These are phyloP conservation scores for Phytophthora nicotianae DNA, from an alignment of 352 stramenopile species.

Conservation along the genomic window DNA sequence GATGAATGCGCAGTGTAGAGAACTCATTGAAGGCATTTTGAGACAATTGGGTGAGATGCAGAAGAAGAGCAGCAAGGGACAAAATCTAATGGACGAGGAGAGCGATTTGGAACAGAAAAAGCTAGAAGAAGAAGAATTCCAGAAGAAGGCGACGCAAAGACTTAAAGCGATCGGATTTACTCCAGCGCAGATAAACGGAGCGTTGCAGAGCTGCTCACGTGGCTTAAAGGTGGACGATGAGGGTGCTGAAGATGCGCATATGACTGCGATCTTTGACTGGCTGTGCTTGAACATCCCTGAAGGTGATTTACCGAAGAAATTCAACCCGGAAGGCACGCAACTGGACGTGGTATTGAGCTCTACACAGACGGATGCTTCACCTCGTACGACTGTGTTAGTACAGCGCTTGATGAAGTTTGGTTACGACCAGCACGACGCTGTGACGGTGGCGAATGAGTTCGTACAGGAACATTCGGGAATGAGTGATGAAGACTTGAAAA, in stretches of 20 bases:
- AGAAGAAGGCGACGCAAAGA: conserved; percentile 29
- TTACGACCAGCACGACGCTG: conserved; percentile 66
- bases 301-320: conserved; percentile 76
- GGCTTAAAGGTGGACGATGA: conserved; percentile 16
- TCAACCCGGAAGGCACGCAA: conserved; percentile 90
- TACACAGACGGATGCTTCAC: conserved; percentile 4
- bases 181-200: conserved; percentile 50
- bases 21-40: conserved; percentile 89
- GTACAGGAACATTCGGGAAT: conserved; percentile 25
- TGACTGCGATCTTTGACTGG: conserved; percentile 71
- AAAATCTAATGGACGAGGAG: neutral
- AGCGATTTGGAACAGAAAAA: conserved; percentile 13
- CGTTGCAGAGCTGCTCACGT: conserved; percentile 37
- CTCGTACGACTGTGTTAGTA: conserved; percentile 51
- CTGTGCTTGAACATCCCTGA: conserved; percentile 83
- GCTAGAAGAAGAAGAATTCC: conserved; percentile 24
- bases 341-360: conserved; percentile 77
- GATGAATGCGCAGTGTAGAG: conserved; percentile 88
- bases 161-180: conserved; percentile 68
- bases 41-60: conserved; percentile 44
- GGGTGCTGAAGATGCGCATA: conserved; percentile 29
- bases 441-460: conserved; percentile 52
- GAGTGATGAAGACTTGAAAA: conserved; percentile 37
- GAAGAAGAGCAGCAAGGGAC: conserved; percentile 6
- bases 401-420: conserved; percentile 82